phyloP scores from a whole-genome alignment of 192 early-diverging fungal genomes.

The Kappamyces sp. region DNA sequence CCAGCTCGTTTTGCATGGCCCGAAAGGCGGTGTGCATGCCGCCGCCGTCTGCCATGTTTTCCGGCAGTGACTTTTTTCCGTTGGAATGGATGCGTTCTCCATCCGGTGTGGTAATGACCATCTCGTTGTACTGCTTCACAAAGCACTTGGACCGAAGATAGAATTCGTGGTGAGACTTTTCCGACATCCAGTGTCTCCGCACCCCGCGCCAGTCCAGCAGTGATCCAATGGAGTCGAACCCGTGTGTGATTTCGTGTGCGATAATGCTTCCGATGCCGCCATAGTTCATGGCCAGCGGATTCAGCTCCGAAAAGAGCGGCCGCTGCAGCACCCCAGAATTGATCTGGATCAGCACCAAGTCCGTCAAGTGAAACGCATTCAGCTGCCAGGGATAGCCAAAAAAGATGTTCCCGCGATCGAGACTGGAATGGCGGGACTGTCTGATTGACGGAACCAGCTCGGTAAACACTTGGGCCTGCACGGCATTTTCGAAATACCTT shows the following conservation, averaged over 20 bases:
- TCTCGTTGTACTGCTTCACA: slow-evolving; percentile 54
- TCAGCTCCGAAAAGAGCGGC: slow-evolving; percentile 50
- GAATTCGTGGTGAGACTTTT: slow-evolving; percentile 31
- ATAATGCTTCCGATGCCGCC: slow-evolving; percentile 60
- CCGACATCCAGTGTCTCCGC: slow-evolving; percentile 36
- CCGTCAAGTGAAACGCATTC: slow-evolving; percentile 33
- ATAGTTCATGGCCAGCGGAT: slow-evolving; percentile 59
- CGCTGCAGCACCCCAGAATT: slow-evolving; percentile 53
- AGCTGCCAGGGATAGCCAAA: slow-evolving; percentile 32
- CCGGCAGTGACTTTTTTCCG: slow-evolving; percentile 52
- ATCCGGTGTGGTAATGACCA: slow-evolving; percentile 37
- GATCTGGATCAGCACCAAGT: slow-evolving; percentile 33
- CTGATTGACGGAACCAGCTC: slow-evolving; percentile 23
- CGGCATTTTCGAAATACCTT: slow-evolving; percentile 56
- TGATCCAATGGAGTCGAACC: slow-evolving; percentile 56
- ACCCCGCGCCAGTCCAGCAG: slow-evolving; percentile 47
- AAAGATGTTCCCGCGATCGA: slow-evolving; percentile 30
- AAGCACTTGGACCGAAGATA: slow-evolving; percentile 50
- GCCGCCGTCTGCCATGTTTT: slow-evolving; percentile 69
- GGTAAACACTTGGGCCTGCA: slow-evolving; percentile 30
- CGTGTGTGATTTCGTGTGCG: slow-evolving; percentile 69
- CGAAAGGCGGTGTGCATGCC: slow-evolving; percentile 43
- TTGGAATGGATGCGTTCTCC: slow-evolving; percentile 29
- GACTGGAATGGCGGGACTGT: slow-evolving; percentile 4
- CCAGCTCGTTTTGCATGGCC: slow-evolving; percentile 23